These are phyloP conservation scores for Hygrocybe punicea DNA, from an alignment of 768 basidiomycete species.

Conservation along the genomic window DNA sequence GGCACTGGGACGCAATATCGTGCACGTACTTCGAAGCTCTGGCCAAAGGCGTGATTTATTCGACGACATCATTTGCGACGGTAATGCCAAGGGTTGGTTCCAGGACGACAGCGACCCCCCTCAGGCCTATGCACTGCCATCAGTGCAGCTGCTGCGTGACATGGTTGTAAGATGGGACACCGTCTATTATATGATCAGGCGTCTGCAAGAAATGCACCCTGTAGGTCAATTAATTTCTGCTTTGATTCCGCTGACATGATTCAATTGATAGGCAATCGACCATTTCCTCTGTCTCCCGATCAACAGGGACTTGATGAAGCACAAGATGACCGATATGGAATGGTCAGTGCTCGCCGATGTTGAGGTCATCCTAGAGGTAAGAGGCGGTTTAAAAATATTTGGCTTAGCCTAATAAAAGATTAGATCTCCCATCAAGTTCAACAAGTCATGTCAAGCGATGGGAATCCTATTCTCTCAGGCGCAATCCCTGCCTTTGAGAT, in stretches of 20 bases:
- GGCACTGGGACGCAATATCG: constrained; percentile 6
- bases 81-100: constrained; percentile 1
- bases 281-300: constrained; percentile 1
- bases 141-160: constrained; percentile 8
- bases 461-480: constrained; percentile 16
- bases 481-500: constrained; percentile 19
- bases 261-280: constrained; percentile 9
- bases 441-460: constrained; percentile 17
- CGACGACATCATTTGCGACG: background rate
- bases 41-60: constrained; percentile 7
- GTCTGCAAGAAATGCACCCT: constrained; percentile 9
- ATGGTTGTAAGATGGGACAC: constrained; percentile 13
- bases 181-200: constrained; percentile 13
- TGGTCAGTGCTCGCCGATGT: constrained; percentile 4
- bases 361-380: constrained; percentile 5
- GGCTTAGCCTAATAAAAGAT: background rate
- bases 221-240: constrained; percentile 5
- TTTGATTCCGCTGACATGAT: background rate
- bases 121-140: background rate
- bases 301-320: constrained; percentile 2
- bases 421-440: constrained; percentile 9
- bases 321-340: constrained; percentile 8
- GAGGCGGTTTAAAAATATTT: constrained; percentile 9
- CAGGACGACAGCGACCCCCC: background rate
- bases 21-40: constrained; percentile 3